A percentile compares a stretch with the other conserved stretches of the same genome.
These are phyloP conservation scores for Paracoccidioides brasiliensis DNA, from an alignment of 2,329 filamentous ascomycete genomes.

Conservation along the genomic window DNA sequence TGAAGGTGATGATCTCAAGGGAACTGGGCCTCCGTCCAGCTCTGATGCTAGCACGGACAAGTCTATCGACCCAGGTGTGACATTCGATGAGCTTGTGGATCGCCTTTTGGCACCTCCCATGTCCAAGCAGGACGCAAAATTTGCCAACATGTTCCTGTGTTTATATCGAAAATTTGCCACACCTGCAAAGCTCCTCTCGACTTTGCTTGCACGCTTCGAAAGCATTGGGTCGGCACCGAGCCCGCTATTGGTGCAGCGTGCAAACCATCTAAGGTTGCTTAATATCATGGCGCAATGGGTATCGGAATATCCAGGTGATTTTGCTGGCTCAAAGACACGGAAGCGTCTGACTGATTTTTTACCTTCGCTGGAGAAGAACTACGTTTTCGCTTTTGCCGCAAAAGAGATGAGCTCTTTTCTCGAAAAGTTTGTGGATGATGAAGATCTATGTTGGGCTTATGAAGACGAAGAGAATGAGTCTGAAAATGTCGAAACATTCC, in stretches of 20 bases:
- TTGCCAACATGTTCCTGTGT: conserved; percentile 76
- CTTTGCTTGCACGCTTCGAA: conserved; percentile 50
- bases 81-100: conserved; percentile 62
- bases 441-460: conserved; percentile 87
- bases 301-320: conserved; percentile 79
- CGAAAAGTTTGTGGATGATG: conserved; percentile 66
- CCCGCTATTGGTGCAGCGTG: conserved; percentile 62
- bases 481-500: conserved; percentile 30
- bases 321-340: conserved; percentile 64
- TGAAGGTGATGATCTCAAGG: conserved; percentile 22
- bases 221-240: conserved; percentile 63
- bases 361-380: conserved; percentile 55
- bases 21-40: conserved; percentile 15
- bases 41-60: conserved; percentile 21
- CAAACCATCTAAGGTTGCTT: conserved; percentile 70
- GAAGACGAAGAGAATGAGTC: conserved; percentile 49
- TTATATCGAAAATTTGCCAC: conserved; percentile 88
- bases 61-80: conserved; percentile 25
- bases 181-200: conserved; percentile 62
- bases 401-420: conserved; percentile 74
- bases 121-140: conserved; percentile 80
- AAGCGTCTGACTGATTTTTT: conserved; percentile 65
- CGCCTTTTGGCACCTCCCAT: conserved; percentile 71
- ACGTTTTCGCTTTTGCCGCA: conserved; percentile 72
- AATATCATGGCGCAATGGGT: conserved; percentile 83